Evolutionary conservation across 2,329 filamentous ascomycete species (phyloP).

Genomic region (Dryadomyces quercivorus): DNA sequence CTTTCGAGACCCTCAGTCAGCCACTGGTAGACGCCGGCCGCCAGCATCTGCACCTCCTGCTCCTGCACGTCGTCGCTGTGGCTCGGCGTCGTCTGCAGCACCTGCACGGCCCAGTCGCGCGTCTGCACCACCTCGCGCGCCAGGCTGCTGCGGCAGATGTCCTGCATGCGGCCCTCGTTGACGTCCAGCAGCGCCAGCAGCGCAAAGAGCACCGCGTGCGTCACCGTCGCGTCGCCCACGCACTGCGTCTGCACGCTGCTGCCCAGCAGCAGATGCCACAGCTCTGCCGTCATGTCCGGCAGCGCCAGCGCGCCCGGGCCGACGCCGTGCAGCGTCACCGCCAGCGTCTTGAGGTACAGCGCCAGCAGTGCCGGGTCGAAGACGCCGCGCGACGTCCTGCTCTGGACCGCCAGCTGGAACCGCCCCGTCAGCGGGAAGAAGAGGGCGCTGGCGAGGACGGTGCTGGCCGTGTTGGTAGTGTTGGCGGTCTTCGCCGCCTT

Average conservation of each 20-base stretch:
- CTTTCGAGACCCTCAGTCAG: conserved; percentile 71
- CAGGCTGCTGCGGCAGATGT: conserved; percentile 56
- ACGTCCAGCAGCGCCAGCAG: conserved; percentile 73
- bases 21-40: conserved; percentile 65
- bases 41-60: conserved; percentile 65
- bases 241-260: conserved; percentile 45
- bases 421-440: conserved; percentile 79
- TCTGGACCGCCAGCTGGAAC: conserved; percentile 53
- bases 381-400: conserved; percentile 37
- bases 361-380: conserved; percentile 65
- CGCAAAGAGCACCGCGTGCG: conserved; percentile 65
- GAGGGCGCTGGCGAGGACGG: conserved; percentile 62
- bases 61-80: conserved; percentile 51
- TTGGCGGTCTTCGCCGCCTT: conserved; percentile 27
- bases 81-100: conserved; percentile 53
- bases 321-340: conserved; percentile 68
- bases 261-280: conserved; percentile 67
- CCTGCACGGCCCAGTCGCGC: conserved; percentile 63
- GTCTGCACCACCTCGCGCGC: conserved; percentile 73
- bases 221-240: conserved; percentile 45
- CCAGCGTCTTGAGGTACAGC: conserved; percentile 75
- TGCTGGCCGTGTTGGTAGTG: conserved; percentile 63
- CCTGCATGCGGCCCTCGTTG: conserved; percentile 58
- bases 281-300: conserved; percentile 69
- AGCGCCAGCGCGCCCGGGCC: conserved; percentile 68